Base-by-base conservation (phyloP, 2,329 filamentous ascomycete genomes). In the Fusarium napiforme region DNA sequence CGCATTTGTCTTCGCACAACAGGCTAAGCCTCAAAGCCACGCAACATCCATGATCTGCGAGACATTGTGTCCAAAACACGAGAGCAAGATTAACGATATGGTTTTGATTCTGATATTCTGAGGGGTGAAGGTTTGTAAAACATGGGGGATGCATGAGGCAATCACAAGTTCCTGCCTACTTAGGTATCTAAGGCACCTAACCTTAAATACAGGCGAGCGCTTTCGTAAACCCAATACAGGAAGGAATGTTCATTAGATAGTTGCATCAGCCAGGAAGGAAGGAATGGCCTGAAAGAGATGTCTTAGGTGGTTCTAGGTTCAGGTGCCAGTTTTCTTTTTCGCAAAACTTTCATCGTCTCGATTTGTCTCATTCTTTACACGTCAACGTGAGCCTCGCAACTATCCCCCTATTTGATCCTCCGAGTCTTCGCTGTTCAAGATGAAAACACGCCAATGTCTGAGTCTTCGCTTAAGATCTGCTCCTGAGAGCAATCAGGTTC, bases 311-410 rank as follows among this genome's bases (percentile, higher is more conserved):
- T n/a, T 60, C 66, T 43, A 26, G n/a, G 42, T 15, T 36, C 28
- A 47, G 26, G 26, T 47, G 28, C 26, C 26, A 47, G 19, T 47
- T 47, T 47, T 28, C 26, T 37, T 52, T 61, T 61, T 63, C 28
- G 59, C 34, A 39, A 40, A 56, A 46, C 12, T 30, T 30, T 59
- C 32, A 45, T 39, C 9, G 60, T 49, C 40, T 46, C 57, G 50
- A 42, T 50, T 61, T 71, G 66, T 75, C 61, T 69, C 56, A 62
- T 65, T 42, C 12, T 32, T 52, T 55, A 53, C 28, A 58, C 34
- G 18, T 55, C 37, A 65, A 39, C 26, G 47, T 30, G 37, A 43
- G 28, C 49, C 69, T 74, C 72, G 72, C 72, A 75, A 72, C 43
- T 15, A 47, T 60, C 43, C 34, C 71, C 69, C 23, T 19, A 50